These are phyloP conservation scores for Venturiaceae sp. DNA, from an alignment of 2,329 filamentous ascomycete species.

Conservation along the genomic window DNA sequence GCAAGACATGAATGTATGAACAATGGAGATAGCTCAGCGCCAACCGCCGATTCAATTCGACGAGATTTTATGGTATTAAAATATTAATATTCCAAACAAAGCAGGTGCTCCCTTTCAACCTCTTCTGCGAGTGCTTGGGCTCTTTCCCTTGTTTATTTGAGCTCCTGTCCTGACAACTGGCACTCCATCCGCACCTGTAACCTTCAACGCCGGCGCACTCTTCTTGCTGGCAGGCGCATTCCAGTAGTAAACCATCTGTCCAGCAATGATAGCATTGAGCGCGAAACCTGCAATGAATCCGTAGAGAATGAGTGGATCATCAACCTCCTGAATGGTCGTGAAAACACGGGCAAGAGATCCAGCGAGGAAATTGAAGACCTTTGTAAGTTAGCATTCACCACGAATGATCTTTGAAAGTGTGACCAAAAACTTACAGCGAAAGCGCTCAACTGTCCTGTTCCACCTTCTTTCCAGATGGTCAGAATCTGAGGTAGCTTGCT, in stretches of 20 bases:
- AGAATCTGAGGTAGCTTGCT: slow-evolving; percentile 92
- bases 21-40: too few relatives aligned
- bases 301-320: slow-evolving; percentile 93
- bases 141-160: slow-evolving; percentile 31
- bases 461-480: slow-evolving; percentile 73
- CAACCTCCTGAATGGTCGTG: slow-evolving; percentile 93
- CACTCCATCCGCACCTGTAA: slow-evolving; percentile 19
- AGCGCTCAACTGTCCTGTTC: slow-evolving; percentile 90
- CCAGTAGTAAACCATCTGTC: slow-evolving; percentile 97
- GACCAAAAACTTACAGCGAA: slow-evolving; percentile 73
- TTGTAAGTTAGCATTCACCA: slow-evolving; percentile 6
- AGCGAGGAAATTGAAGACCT: slow-evolving; percentile 97
- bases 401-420: background rate
- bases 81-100: background rate
- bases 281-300: slow-evolving; percentile 84
- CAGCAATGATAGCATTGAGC: slow-evolving; percentile 79
- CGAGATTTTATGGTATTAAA: background rate
- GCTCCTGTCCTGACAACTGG: slow-evolving; percentile 28
- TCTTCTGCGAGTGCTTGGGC: slow-evolving; percentile 46
- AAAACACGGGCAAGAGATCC: slow-evolving; percentile 93
- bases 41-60: background rate
- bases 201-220: slow-evolving; percentile 25
- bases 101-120: slow-evolving; percentile 25
- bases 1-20: background rate
- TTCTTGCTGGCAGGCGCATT: slow-evolving; percentile 45